These are phyloP conservation scores for Phialemoniopsis sp. DNA, from an alignment of 2,329 filamentous ascomycete genomes.

Conservation along the genomic window DNA sequence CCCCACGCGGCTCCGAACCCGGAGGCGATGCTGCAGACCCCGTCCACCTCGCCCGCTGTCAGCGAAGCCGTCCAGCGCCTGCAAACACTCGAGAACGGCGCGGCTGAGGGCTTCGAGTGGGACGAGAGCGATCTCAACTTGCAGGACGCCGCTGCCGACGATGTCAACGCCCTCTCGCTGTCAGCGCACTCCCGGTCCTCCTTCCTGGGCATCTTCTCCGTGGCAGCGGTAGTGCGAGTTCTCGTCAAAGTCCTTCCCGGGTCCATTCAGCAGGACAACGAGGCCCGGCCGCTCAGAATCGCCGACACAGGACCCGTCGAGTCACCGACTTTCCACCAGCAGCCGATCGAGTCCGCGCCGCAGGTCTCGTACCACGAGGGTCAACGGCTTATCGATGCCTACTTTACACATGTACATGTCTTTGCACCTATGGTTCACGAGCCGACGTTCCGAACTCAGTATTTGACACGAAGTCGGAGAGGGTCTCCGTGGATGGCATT, in stretches of 20 bases:
- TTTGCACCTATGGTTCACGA: background rate
- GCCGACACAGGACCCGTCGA: background rate
- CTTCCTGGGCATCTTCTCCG: background rate
- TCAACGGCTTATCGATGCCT: slow-evolving; percentile 1
- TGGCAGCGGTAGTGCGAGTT: background rate
- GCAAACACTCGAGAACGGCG: too few relatives aligned
- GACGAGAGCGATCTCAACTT: too few relatives aligned
- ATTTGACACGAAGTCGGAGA: too few relatives aligned
- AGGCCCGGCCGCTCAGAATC: background rate
- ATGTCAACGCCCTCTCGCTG: slow-evolving; percentile 2
- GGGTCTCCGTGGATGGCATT: slow-evolving; percentile 1
- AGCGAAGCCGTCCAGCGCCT: too few relatives aligned
- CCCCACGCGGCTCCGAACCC: too few relatives aligned
- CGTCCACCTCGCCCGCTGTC: too few relatives aligned
- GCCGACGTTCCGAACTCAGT: background rate
- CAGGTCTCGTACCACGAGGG: background rate
- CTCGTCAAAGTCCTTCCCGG: background rate
- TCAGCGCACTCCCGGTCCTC: background rate
- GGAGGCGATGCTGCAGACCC: too few relatives aligned
- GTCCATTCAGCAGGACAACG: too few relatives aligned
- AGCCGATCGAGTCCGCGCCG: background rate
- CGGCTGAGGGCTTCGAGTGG: too few relatives aligned
- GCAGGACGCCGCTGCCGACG: background rate
- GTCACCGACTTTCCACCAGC: background rate
- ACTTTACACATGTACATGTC: background rate